phyloP scores from a whole-genome alignment of 371 early-diverging fungal species.

The Lichtheimia hyalospora region DNA sequence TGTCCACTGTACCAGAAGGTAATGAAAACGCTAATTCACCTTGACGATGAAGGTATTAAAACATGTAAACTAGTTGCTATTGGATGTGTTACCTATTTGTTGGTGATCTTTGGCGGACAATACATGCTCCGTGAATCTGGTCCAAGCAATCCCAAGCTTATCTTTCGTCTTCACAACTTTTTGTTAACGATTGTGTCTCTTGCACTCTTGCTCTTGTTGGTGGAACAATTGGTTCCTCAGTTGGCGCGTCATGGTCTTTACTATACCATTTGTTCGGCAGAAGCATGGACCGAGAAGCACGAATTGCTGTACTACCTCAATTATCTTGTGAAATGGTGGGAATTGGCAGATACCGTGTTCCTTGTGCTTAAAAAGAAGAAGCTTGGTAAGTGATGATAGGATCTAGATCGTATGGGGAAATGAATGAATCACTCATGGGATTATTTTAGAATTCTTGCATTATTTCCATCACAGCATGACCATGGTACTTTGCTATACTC shows the following conservation, averaged over 20 bases:
- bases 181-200: slow-evolving; percentile 66
- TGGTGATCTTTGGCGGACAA: slow-evolving; percentile 73
- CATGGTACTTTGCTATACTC: slow-evolving; percentile 54
- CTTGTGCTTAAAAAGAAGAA: slow-evolving; percentile 37
- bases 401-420: background rate
- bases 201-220: slow-evolving; percentile 59
- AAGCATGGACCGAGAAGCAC: slow-evolving; percentile 69
- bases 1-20: slow-evolving; percentile 30
- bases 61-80: slow-evolving; percentile 39
- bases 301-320: slow-evolving; percentile 81
- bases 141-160: slow-evolving; percentile 58
- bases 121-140: slow-evolving; percentile 40
- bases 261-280: slow-evolving; percentile 63
- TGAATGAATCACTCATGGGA: background rate
- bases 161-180: slow-evolving; percentile 77
- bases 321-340: slow-evolving; percentile 85
- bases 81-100: slow-evolving; percentile 57
- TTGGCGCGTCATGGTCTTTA: slow-evolving; percentile 62
- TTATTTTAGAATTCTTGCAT: slow-evolving; percentile 69
- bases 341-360: slow-evolving; percentile 52
- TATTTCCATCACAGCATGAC: slow-evolving; percentile 88
- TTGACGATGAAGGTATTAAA: background rate
- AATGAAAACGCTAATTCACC: background rate
- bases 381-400: slow-evolving; percentile 17
- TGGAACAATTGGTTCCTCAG: slow-evolving; percentile 71